Conservation (phyloP, 441 rosid species). For the Populus hybrid region DNA sequence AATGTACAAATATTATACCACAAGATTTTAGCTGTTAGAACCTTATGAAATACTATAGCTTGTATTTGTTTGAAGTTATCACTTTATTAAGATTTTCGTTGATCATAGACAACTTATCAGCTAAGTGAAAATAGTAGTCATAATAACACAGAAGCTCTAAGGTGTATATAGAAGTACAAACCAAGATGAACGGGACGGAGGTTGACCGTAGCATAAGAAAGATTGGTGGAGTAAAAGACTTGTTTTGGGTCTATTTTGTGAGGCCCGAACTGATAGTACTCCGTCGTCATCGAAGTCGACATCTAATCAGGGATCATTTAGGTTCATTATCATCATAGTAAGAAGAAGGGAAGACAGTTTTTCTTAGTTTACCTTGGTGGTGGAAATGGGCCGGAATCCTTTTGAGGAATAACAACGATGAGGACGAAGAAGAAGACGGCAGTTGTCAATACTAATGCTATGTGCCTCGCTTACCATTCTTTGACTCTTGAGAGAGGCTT, state of each 20-base stretch:
- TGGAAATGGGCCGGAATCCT: neutral
- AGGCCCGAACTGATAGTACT: slow-evolving; percentile 44
- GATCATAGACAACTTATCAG: neutral
- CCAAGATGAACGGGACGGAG: slow-evolving; percentile 68
- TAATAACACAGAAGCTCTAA: too few relatives aligned
- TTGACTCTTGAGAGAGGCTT: too few relatives aligned
- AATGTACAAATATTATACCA: neutral
- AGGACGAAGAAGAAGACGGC: neutral
- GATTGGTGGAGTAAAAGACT: slow-evolving; percentile 52
- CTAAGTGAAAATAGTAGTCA: neutral
- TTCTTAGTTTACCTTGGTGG: neutral
- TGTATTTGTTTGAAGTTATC: neutral
- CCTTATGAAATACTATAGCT: neutral
- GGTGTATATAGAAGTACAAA: neutral
- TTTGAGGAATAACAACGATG: neutral
- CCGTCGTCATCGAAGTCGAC: slow-evolving; percentile 28
- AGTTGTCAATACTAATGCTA: neutral
- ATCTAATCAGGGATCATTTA: slow-evolving; percentile 23
- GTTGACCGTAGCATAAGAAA: slow-evolving; percentile 69
- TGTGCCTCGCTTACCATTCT: neutral
- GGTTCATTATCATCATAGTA: neutral
- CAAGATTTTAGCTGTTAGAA: neutral
- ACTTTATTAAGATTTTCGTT: neutral
- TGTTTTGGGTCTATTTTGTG: slow-evolving; percentile 54
- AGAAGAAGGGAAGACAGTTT: neutral